These are phyloP conservation scores for Cruciata laevipes DNA, from an alignment of 257 asterid species.

Conservation along the genomic window DNA sequence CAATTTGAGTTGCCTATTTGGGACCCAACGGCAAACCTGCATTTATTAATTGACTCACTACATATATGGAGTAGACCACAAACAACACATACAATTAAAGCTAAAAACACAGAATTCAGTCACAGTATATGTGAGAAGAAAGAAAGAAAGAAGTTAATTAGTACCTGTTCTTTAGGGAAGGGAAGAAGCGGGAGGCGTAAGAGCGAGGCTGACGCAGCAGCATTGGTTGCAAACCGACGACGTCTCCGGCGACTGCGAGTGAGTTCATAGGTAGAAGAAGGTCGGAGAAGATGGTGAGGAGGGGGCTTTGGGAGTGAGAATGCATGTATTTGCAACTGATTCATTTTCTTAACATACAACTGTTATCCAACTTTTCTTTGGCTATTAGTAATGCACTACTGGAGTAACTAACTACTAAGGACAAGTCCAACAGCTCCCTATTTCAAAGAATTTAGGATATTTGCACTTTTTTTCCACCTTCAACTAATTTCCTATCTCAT, in stretches of 20 bases:
- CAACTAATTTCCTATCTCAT: no score
- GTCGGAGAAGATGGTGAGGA: not conserved
- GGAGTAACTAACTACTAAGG: no score
- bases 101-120: not conserved
- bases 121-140: not conserved
- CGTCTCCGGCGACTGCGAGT: not conserved
- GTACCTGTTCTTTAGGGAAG: constrained; percentile 31
- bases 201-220: constrained; percentile 8
- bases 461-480: no score
- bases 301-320: constrained; percentile 10
- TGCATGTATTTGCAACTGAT: constrained; percentile 4
- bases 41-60: not conserved
- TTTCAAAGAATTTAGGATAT: no score
- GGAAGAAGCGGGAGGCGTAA: constrained; percentile 31
- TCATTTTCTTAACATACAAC: not conserved
- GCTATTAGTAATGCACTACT: not conserved
- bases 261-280: not conserved
- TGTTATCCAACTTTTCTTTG: constrained; percentile 7
- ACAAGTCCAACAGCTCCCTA: no score
- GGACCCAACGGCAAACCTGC: constrained; percentile 1
- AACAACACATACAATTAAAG: not conserved
- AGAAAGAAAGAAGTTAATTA: not conserved
- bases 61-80: not conserved
- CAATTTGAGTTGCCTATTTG: constrained; percentile 7
- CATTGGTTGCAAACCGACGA: not conserved